These are phyloP conservation scores for Lodderomyces pseudojiufengensis DNA, from an alignment of 1,139 yeast genomes.

Conservation along the genomic window DNA sequence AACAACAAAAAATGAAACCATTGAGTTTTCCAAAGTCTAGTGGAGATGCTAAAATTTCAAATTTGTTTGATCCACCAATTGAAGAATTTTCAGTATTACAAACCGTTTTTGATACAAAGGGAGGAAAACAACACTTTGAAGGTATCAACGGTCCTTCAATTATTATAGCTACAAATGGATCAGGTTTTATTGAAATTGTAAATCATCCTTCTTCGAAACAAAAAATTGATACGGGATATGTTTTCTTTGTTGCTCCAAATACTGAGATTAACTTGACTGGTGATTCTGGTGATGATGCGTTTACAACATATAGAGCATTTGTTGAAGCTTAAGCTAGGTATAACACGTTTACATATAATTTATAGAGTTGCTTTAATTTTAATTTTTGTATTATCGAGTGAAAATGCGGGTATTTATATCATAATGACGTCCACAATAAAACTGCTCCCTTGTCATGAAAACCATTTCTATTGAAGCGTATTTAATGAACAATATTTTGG, in stretches of 20 bases:
- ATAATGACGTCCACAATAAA: too few relatives aligned
- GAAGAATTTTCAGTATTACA: constrained; percentile 92
- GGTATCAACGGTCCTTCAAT: constrained; percentile 85
- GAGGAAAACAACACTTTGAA: constrained; percentile 47
- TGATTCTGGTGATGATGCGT: constrained; percentile 39
- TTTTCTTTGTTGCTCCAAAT: constrained; percentile 81
- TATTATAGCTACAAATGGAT: constrained; percentile 77
- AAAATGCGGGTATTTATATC: too few relatives aligned
- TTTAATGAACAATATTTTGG: too few relatives aligned
- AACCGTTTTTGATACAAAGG: constrained; percentile 49
- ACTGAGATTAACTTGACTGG: constrained; percentile 60
- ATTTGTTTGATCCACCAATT: constrained; percentile 90
- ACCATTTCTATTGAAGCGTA: too few relatives aligned
- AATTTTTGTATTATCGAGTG: too few relatives aligned
- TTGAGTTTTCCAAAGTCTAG: constrained; percentile 56
- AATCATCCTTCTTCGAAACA: constrained; percentile 22
- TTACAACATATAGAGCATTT: constrained; percentile 84
- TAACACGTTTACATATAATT: too few relatives aligned
- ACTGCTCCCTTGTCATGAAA: too few relatives aligned
- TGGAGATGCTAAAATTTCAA: constrained; percentile 61
- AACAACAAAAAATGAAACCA: constrained; percentile 86
- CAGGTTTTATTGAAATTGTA: constrained; percentile 50
- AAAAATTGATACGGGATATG: constrained; percentile 58
- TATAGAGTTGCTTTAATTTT: too few relatives aligned
- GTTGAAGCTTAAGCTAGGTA: constrained; percentile 55